A percentile compares a stretch with the other conserved stretches of the same genome.
These are phyloP conservation scores for Powellomyces hirtus DNA, from an alignment of 192 early-diverging fungal species.

Conservation along the genomic window DNA sequence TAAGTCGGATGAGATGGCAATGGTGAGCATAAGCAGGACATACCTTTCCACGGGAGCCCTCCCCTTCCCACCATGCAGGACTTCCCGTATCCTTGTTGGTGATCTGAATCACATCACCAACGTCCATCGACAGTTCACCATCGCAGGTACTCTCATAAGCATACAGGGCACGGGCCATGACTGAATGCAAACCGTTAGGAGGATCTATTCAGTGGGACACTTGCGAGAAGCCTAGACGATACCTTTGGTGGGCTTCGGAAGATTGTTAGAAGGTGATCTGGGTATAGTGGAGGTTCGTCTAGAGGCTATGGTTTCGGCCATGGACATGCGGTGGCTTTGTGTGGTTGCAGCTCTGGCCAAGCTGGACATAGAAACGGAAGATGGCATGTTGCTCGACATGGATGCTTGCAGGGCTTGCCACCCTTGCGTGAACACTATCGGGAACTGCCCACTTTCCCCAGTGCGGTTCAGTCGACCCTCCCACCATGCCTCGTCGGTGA, in stretches of 20 bases:
- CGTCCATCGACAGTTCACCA: constrained; percentile 84
- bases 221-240: too few species aligned
- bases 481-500: constrained; percentile 45
- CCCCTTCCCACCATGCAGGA: constrained; percentile 96
- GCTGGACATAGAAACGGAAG: constrained; percentile 1
- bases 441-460: constrained; percentile 32
- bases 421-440: constrained; percentile 39
- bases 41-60: constrained; percentile 38
- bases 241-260: too few species aligned
- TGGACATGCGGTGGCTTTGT: constrained; percentile 14
- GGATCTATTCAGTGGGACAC: too few species aligned
- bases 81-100: constrained; percentile 45
- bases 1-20: background rate
- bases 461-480: constrained; percentile 34
- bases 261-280: too few species aligned
- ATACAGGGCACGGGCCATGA: constrained; percentile 53
- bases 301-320: background rate
- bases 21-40: background rate
- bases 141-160: constrained; percentile 83
- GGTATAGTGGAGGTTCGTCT: background rate
- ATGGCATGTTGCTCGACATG: constrained; percentile 10
- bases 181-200: too few species aligned
- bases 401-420: constrained; percentile 39
- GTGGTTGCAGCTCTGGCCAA: constrained; percentile 10
- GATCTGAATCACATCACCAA: constrained; percentile 39